phyloP scores from a whole-genome alignment of 140 eudicot species.

The Anethum foeniculum region DNA sequence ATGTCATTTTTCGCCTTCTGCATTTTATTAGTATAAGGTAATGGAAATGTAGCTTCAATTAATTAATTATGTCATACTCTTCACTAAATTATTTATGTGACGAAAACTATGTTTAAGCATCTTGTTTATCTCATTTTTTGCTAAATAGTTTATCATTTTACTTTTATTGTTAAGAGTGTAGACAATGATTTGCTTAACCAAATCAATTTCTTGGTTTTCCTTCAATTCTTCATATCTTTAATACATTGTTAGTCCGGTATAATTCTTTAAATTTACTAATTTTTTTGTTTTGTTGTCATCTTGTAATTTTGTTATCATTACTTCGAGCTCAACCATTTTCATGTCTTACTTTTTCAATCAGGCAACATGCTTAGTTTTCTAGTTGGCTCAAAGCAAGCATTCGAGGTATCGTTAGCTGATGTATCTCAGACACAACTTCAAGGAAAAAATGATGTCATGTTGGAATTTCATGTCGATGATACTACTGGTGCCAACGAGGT shows the following conservation, averaged over 20 bases:
- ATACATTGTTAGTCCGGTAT: not conserved
- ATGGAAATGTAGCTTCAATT: not conserved
- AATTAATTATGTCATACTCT: not conserved
- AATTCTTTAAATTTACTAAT: not conserved
- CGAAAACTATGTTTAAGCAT: not conserved
- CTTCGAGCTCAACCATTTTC: not conserved
- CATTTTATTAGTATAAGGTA: too few relatives aligned
- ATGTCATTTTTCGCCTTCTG: not conserved
- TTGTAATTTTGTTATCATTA: not conserved
- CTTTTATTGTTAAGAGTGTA: not conserved
- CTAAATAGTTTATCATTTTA: not conserved
- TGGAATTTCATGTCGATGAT: slow-evolving; percentile 98
- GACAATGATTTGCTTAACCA: not conserved
- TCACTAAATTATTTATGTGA: not conserved
- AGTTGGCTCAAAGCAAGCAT: slow-evolving; percentile 85
- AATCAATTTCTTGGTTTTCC: not conserved
- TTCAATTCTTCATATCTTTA: not conserved
- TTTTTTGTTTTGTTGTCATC: not conserved
- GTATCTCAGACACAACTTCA: slow-evolving; percentile 91
- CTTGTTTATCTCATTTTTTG: too few relatives aligned
- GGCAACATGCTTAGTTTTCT: slow-evolving; percentile 83
- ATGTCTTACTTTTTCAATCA: slow-evolving; percentile 17
- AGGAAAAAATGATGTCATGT: slow-evolving; percentile 89
- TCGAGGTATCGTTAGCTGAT: slow-evolving; percentile 92
- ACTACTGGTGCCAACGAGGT: slow-evolving; percentile 99